Conservation (phyloP, 2,329 filamentous ascomycete genomes). For the Calonectria ilicicola region DNA sequence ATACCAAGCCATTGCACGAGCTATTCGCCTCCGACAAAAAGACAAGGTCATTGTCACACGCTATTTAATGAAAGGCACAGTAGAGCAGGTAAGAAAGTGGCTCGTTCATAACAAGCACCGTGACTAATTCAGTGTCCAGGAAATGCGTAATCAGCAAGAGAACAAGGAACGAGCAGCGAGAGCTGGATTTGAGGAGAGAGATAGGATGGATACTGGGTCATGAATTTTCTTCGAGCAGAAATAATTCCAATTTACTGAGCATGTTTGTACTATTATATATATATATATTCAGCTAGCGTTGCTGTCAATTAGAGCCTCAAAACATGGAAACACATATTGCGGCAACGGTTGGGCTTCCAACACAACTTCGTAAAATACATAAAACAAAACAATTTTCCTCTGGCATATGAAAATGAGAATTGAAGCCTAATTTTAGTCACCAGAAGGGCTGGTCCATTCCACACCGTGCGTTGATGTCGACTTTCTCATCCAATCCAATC, state of each 20-base stretch:
- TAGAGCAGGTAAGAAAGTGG: slow-evolving; percentile 56
- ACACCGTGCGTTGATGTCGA: too few relatives aligned
- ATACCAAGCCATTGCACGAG: slow-evolving; percentile 63
- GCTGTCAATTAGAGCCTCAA: too few relatives aligned
- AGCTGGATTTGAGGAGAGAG: not conserved
- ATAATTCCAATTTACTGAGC: not conserved
- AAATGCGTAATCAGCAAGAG: slow-evolving; percentile 22
- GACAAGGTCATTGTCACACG: slow-evolving; percentile 56
- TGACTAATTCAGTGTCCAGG: not conserved
- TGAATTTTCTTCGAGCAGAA: not conserved
- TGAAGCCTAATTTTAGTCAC: not conserved
- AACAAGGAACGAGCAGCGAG: slow-evolving; percentile 10
- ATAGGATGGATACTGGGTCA: not conserved
- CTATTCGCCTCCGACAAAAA: slow-evolving; percentile 59
- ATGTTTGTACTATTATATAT: too few relatives aligned
- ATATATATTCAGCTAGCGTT: too few relatives aligned
- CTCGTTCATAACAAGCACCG: rapidly evolving
- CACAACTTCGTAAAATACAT: too few relatives aligned
- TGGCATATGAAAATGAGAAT: too few relatives aligned
- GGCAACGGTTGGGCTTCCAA: too few relatives aligned
- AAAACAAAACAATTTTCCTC: too few relatives aligned
- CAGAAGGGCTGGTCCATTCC: not conserved
- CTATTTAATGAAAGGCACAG: slow-evolving; percentile 56
- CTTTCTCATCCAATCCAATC: too few relatives aligned
- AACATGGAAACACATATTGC: too few relatives aligned